Evolutionary conservation across 805 yeast species (phyloP).

Genomic region (Barnettozyma botsteinii): DNA sequence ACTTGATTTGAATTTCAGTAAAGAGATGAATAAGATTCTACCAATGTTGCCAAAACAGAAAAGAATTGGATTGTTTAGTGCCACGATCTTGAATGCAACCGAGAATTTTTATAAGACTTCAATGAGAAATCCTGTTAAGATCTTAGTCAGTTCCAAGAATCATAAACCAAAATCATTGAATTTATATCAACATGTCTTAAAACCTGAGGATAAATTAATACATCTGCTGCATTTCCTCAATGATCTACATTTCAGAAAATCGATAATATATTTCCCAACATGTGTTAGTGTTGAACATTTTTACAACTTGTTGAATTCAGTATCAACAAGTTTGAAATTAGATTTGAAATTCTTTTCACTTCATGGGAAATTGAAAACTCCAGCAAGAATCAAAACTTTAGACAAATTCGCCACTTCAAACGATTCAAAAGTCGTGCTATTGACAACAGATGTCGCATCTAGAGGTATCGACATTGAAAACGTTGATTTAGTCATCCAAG

Average conservation of each 20-base stretch:
- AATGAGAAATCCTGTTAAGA: conserved; percentile 85
- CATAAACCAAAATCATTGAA: conserved; percentile 58
- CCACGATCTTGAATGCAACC: conserved; percentile 84
- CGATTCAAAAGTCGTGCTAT: conserved; percentile 49
- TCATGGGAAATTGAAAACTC: conserved; percentile 87
- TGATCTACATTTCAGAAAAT: conserved; percentile 59
- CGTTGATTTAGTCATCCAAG: conserved; percentile 87
- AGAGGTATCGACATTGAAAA: conserved; percentile 94
- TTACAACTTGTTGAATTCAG: conserved; percentile 43
- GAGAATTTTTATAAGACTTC: conserved; percentile 78
- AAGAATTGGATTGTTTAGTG: conserved; percentile 90
- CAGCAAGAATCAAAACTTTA: conserved; percentile 70
- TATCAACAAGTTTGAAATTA: conserved; percentile 28
- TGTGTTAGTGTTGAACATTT: conserved; percentile 79
- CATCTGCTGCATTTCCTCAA: conserved; percentile 47
- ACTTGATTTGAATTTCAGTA: conserved; percentile 68
- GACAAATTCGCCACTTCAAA: conserved; percentile 38
- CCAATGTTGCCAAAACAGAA: conserved; percentile 79
- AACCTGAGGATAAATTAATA: conserved; percentile 59
- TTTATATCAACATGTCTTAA: conserved; percentile 52
- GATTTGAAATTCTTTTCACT: conserved; percentile 56
- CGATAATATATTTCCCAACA: conserved; percentile 90
- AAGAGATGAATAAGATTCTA: conserved; percentile 63
- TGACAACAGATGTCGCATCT: conserved; percentile 98
- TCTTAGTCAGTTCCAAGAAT: conserved; percentile 60